Percentiles rank a stretch among this genome's conserved stretches.
Evolutionary conservation across 2,329 filamentous ascomycete species (phyloP).

Genomic region (Alternaria atra): DNA sequence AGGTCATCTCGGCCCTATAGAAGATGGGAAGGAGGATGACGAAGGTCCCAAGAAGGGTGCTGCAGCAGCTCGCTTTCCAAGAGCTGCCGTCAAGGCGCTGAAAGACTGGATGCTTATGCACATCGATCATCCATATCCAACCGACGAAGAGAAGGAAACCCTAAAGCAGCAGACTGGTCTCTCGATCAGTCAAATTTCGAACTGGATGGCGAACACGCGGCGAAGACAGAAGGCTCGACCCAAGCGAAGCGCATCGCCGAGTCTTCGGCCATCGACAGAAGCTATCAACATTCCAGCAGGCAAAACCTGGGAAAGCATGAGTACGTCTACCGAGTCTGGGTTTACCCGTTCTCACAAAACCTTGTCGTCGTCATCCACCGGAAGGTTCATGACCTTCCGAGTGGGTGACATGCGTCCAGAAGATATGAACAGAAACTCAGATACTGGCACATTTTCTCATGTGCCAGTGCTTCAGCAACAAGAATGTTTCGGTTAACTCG

Average conservation of each 20-base stretch:
- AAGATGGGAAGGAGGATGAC: slow-evolving; percentile 40
- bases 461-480: slow-evolving; percentile 28
- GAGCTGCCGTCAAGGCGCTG: slow-evolving; percentile 79
- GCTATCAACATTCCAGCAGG: slow-evolving; percentile 78
- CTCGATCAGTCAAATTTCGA: slow-evolving; percentile 83
- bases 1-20: slow-evolving; percentile 49
- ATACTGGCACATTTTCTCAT: background rate
- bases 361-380: slow-evolving; percentile 22
- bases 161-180: slow-evolving; percentile 82
- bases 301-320: slow-evolving; percentile 61
- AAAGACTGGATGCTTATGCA: slow-evolving; percentile 87
- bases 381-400: slow-evolving; percentile 37
- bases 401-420: slow-evolving; percentile 15
- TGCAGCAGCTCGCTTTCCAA: slow-evolving; percentile 68
- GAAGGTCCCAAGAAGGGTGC: slow-evolving; percentile 45
- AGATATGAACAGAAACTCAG: slow-evolving; percentile 2
- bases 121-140: slow-evolving; percentile 84
- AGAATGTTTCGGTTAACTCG: slow-evolving; percentile 56
- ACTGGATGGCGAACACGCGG: slow-evolving; percentile 91
- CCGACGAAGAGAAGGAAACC: slow-evolving; percentile 83
- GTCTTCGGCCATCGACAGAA: slow-evolving; percentile 67
- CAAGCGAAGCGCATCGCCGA: slow-evolving; percentile 74
- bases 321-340: slow-evolving; percentile 38
- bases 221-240: slow-evolving; percentile 80
- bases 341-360: slow-evolving; percentile 27